Conservation (phyloP, 371 early-diverging fungal species). For the Furculomyces boomerangus region DNA sequence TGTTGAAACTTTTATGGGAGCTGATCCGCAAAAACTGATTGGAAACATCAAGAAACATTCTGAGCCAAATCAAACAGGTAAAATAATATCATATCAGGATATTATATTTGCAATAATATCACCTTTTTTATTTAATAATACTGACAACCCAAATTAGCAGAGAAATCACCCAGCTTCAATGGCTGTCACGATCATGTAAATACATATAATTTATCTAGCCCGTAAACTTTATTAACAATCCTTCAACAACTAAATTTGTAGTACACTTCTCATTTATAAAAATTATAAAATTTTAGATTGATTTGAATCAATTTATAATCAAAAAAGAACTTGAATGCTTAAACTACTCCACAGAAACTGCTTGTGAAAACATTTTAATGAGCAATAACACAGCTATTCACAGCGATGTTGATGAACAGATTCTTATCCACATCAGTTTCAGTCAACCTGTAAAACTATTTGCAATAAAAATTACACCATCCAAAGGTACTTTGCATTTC, state of each 20-base stretch:
- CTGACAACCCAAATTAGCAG: too few species aligned
- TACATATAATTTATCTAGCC: too few species aligned
- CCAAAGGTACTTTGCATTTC: constrained; percentile 16
- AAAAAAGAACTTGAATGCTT: constrained; percentile 66
- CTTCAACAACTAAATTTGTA: too few species aligned
- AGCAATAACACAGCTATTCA: constrained; percentile 47
- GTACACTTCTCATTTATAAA: too few species aligned
- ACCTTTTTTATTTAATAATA: too few species aligned
- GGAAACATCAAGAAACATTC: neutral
- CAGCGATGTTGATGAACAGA: constrained; percentile 86
- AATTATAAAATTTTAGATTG: too few species aligned
- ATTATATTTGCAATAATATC: too few species aligned
- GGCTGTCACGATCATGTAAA: too few species aligned
- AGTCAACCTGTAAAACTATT: constrained; percentile 81
- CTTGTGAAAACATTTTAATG: constrained; percentile 54
- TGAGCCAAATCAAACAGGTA: too few species aligned
- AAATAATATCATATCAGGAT: too few species aligned
- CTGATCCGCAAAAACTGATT: neutral
- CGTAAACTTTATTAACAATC: too few species aligned
- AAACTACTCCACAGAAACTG: constrained; percentile 59
- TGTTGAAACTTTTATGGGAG: neutral
- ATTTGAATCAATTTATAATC: constrained; percentile 48
- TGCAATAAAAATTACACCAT: constrained; percentile 56
- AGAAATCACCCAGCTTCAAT: too few species aligned
- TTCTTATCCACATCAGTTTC: constrained; percentile 70